These are phyloP conservation scores for Penicillium frequentans DNA, from an alignment of 2,329 filamentous ascomycete genomes.

Conservation along the genomic window DNA sequence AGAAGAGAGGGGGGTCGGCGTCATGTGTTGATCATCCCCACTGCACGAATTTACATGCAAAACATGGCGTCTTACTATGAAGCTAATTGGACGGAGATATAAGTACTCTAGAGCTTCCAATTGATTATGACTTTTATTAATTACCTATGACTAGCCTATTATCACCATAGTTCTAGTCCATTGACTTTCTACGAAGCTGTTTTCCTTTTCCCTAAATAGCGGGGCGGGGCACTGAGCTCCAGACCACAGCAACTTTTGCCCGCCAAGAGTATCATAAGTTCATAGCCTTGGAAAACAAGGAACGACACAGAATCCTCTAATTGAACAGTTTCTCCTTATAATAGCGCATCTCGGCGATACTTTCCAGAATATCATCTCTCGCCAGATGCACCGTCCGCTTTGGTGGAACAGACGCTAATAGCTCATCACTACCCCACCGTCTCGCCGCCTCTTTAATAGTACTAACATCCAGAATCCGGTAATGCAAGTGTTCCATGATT, in stretches of 20 bases:
- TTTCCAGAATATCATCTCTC: conserved; percentile 87
- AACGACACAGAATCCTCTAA: neutral
- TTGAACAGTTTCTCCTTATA: conserved; percentile 72
- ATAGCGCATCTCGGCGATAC: conserved; percentile 85
- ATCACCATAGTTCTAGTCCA: neutral
- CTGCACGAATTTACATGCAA: neutral
- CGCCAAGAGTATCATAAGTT: neutral
- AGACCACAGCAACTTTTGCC: neutral
- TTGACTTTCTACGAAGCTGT: neutral
- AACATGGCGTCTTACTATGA: neutral
- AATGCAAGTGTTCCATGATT: conserved; percentile 76
- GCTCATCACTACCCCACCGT: conserved; percentile 70
- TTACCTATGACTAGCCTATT: no score
- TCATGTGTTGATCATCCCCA: conserved; percentile 28
- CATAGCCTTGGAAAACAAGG: neutral
- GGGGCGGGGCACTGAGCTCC: conserved; percentile 1
- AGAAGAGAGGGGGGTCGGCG: conserved; percentile 17
- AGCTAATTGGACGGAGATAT: neutral
- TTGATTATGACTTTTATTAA: neutral
- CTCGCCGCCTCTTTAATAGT: conserved; percentile 85
- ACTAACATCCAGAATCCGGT: conserved; percentile 90
- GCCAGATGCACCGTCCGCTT: conserved; percentile 83
- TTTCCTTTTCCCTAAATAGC: neutral
- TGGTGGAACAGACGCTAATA: conserved; percentile 62
- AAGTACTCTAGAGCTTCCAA: neutral